Conservation (phyloP, 2,329 filamentous ascomycete genomes). For the Nectriaceae sp. region DNA sequence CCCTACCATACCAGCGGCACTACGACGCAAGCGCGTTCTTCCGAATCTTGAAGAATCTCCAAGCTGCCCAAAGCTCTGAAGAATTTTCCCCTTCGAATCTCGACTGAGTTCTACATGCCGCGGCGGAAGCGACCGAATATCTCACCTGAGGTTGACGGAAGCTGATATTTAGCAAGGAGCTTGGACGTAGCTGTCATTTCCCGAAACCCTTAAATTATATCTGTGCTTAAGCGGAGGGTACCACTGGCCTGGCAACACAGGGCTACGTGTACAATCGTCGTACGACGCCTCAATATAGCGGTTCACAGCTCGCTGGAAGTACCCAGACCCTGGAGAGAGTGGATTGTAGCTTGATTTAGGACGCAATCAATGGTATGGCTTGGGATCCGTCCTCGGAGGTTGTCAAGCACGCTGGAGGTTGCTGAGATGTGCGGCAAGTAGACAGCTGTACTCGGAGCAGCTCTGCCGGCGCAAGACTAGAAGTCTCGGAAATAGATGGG, state of each 20-base stretch:
- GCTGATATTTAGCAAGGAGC: conserved; percentile 16
- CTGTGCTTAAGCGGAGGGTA: conserved; percentile 21
- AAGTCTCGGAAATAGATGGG: too few relatives aligned
- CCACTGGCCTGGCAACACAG: conserved; percentile 15
- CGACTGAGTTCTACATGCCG: conserved; percentile 4
- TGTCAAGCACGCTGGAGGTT: too few relatives aligned
- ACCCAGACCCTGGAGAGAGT: conserved; percentile 11
- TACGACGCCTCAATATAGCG: conserved; percentile 17
- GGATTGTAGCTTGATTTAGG: conserved; percentile 3
- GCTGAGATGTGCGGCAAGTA: too few relatives aligned
- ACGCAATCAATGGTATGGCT: neutral
- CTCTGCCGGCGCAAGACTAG: neutral
- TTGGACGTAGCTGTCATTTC: conserved; percentile 28
- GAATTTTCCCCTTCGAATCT: conserved; percentile 1
- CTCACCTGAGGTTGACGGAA: conserved; percentile 14
- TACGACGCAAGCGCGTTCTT: too few relatives aligned
- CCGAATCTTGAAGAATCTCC: too few relatives aligned
- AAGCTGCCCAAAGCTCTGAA: too few relatives aligned
- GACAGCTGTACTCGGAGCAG: neutral
- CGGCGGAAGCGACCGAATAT: conserved; percentile 18
- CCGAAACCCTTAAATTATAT: conserved; percentile 11
- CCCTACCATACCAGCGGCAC: too few relatives aligned
- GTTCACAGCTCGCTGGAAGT: conserved; percentile 14
- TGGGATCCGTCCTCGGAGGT: neutral
- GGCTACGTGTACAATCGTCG: conserved; percentile 22